phyloP scores from a whole-genome alignment of 2,329 filamentous ascomycete species.

The Alternaria gansuensis region DNA sequence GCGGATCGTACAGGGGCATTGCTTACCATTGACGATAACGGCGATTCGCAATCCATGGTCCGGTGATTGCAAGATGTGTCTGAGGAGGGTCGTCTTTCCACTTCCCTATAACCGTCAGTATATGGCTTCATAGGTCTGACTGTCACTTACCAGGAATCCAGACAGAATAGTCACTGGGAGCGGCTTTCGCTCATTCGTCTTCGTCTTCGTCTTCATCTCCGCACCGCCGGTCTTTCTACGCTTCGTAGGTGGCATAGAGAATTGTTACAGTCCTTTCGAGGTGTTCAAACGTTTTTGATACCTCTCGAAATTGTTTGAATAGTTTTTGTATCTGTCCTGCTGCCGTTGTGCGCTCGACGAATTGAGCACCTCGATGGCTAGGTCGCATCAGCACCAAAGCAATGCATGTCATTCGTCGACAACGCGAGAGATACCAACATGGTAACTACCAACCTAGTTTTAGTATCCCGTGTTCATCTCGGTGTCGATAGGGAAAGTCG shows the following conservation, averaged over 20 bases:
- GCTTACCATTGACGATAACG: conserved; percentile 69
- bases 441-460: background rate
- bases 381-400: conserved; percentile 41
- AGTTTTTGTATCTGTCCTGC: conserved; percentile 32
- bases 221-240: conserved; percentile 27
- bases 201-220: conserved; percentile 18
- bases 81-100: conserved; percentile 75
- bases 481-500: background rate
- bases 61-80: conserved; percentile 70
- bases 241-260: conserved; percentile 34
- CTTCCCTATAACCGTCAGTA: conserved; percentile 62
- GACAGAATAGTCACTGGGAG: conserved; percentile 69
- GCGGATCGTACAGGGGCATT: background rate
- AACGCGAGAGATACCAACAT: conserved; percentile 5
- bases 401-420: conserved; percentile 21
- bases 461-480: conserved; percentile 5
- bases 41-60: conserved; percentile 74
- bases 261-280: conserved; percentile 1
- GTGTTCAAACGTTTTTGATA: background rate
- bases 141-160: conserved; percentile 62
- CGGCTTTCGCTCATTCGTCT: conserved; percentile 37
- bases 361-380: conserved; percentile 47
- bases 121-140: background rate
- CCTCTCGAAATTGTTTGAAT: conserved; percentile 9
- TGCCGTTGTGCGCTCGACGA: conserved; percentile 34